Percentiles rank a stretch among this genome's conserved stretches.
phyloP scores from a whole-genome alignment of 371 early-diverging fungal genomes.

The Mortierella sp. region DNA sequence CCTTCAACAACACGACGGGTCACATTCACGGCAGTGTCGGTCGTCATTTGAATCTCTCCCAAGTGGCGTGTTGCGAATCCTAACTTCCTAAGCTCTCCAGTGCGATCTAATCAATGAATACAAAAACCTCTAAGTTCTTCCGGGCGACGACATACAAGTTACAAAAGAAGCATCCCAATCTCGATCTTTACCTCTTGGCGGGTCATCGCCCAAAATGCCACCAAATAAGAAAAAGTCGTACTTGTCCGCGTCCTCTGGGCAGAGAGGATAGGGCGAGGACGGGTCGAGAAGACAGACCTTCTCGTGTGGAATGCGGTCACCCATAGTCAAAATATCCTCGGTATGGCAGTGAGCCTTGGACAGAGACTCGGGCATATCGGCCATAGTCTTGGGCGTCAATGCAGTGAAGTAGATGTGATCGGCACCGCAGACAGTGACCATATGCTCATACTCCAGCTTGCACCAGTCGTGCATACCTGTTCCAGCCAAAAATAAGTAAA shows the following conservation, averaged over 20 bases:
- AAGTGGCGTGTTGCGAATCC: slow-evolving; percentile 85
- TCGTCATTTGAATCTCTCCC: slow-evolving; percentile 84
- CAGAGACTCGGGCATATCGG: slow-evolving; percentile 64
- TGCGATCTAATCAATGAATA: slow-evolving; percentile 68
- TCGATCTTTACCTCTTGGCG: slow-evolving; percentile 66
- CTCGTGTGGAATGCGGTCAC: slow-evolving; percentile 62
- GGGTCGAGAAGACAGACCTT: slow-evolving; percentile 85
- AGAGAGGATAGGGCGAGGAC: slow-evolving; percentile 64
- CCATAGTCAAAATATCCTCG: slow-evolving; percentile 69
- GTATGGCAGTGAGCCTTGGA: slow-evolving; percentile 68
- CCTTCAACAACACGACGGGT: slow-evolving; percentile 71
- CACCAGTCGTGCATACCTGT: slow-evolving; percentile 80
- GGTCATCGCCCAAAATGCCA: slow-evolving; percentile 81
- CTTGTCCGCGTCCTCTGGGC: slow-evolving; percentile 74
- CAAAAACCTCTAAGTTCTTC: not conserved
- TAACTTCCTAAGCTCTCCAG: slow-evolving; percentile 74
- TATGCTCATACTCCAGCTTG: slow-evolving; percentile 80
- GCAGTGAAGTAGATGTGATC: slow-evolving; percentile 71
- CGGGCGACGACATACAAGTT: not conserved
- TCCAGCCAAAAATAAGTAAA: not conserved
- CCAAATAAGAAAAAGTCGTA: slow-evolving; percentile 86
- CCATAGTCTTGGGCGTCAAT: slow-evolving; percentile 63
- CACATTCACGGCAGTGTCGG: slow-evolving; percentile 74
- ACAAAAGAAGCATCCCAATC: no score
- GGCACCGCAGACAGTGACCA: slow-evolving; percentile 69